Evolutionary conservation across 257 asterid genomes (phyloP).

Genomic region (Penstemon newberryi): DNA sequence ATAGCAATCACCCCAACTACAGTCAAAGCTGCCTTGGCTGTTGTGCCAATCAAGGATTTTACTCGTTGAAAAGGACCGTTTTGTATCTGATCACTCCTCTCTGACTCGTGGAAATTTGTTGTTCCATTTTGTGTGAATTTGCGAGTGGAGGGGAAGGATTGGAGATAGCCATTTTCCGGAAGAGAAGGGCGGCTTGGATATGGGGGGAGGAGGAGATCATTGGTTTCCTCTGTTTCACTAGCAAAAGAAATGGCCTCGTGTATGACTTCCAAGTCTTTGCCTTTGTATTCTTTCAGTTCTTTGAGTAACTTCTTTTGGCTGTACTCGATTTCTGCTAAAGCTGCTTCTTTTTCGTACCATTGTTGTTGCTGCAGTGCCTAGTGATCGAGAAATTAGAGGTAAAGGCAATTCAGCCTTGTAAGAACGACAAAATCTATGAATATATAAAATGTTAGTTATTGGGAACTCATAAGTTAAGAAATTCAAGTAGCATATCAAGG

Average conservation of each 20-base stretch:
- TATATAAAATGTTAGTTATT: not conserved
- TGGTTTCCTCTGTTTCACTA: slow-evolving; percentile 72
- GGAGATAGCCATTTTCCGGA: slow-evolving; percentile 47
- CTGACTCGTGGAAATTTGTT: slow-evolving; percentile 28
- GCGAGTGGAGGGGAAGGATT: slow-evolving; percentile 39
- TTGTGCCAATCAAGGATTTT: slow-evolving; percentile 43
- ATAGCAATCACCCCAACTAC: slow-evolving; percentile 63
- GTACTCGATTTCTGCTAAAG: slow-evolving; percentile 68
- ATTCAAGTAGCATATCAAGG: not conserved
- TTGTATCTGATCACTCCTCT: slow-evolving; percentile 23
- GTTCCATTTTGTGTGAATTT: slow-evolving; percentile 55
- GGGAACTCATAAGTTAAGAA: not conserved
- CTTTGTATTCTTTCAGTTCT: slow-evolving; percentile 81
- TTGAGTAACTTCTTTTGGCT: slow-evolving; percentile 79
- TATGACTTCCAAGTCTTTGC: slow-evolving; percentile 75
- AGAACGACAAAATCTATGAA: not conserved
- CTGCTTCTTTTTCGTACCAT: slow-evolving; percentile 81
- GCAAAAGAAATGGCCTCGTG: slow-evolving; percentile 86
- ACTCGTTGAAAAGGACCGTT: slow-evolving; percentile 39
- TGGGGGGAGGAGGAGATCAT: slow-evolving; percentile 93
- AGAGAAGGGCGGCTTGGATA: slow-evolving; percentile 80
- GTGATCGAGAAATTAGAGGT: slow-evolving; percentile 12
- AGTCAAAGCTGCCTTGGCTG: slow-evolving; percentile 68
- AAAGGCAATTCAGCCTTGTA: not conserved
- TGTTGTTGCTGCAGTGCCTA: slow-evolving; percentile 88